Conservation (phyloP, 441 rosid species). For the Lagerstroemia fauriei region DNA sequence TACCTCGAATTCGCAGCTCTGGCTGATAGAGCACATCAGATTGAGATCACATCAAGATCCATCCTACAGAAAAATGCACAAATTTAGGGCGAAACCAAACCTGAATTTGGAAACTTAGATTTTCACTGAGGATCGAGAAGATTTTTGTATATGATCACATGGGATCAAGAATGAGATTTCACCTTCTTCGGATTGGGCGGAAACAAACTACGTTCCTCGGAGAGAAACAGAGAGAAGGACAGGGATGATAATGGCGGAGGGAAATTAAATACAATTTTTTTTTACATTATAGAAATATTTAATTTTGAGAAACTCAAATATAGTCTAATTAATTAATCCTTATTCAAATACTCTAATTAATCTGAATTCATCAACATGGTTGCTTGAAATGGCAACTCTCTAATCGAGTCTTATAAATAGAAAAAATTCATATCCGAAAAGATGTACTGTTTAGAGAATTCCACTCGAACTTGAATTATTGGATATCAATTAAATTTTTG, state of each 20-base stretch:
- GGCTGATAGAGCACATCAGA: not conserved
- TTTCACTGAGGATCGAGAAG: not conserved
- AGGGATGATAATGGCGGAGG: not conserved
- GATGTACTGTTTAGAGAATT: no score
- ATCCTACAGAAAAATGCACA: not conserved
- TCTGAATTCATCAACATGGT: no score
- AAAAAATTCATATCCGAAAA: no score
- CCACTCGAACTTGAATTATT: no score
- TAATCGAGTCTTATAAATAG: no score
- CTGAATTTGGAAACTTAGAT: not conserved
- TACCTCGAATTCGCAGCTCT: not conserved
- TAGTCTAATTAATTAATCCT: no score
- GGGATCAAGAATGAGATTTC: not conserved
- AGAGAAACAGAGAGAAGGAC: not conserved
- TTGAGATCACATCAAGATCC: not conserved
- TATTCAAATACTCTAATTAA: no score
- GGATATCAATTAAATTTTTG: no score
- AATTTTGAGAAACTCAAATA: no score
- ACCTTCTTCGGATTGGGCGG: not conserved
- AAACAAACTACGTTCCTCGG: not conserved
- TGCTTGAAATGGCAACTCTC: no score
- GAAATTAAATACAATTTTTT: not conserved
- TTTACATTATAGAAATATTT: no score
- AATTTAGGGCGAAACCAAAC: not conserved
- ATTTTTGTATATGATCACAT: not conserved